phyloP scores from a whole-genome alignment of 345 rosid species.

The Pelargonium nanum region DNA sequence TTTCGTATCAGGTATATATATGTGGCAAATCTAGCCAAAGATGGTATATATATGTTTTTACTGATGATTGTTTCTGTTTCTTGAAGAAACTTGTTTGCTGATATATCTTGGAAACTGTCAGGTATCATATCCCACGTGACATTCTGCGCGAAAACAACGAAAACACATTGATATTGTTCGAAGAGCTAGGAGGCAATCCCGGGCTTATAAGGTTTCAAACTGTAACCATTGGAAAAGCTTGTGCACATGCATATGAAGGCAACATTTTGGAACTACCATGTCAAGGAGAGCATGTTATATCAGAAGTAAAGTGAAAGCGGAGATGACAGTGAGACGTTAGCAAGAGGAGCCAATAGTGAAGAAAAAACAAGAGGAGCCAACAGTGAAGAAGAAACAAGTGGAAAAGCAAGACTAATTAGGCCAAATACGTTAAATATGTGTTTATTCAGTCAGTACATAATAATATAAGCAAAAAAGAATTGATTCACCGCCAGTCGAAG shows the following conservation, averaged over 20 bases:
- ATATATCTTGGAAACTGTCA: background rate
- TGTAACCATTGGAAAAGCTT: conserved; percentile 31
- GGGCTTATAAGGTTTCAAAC: conserved; percentile 26
- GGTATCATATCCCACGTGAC: conserved; percentile 51
- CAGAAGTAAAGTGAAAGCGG: no score
- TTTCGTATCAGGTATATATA: background rate
- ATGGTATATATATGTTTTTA: conserved; percentile 19
- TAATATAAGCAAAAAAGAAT: no score
- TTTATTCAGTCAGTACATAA: no score
- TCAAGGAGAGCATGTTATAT: conserved; percentile 25
- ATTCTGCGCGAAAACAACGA: conserved; percentile 19
- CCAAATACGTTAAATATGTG: no score
- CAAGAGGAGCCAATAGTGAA: no score
- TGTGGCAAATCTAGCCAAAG: conserved; percentile 56
- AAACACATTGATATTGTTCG: conserved; percentile 37
- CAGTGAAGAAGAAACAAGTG: no score
- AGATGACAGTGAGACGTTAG: no score
- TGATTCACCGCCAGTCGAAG: no score
- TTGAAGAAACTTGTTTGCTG: background rate
- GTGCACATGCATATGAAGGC: conserved; percentile 31
- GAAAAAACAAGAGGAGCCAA: no score
- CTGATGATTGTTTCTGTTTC: no score
- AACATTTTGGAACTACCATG: conserved; percentile 34
- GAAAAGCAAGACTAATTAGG: no score
- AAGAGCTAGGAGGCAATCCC: conserved; percentile 51